phyloP scores from a whole-genome alignment of 2,329 filamentous ascomycete genomes.

The Alternaria sp. region DNA sequence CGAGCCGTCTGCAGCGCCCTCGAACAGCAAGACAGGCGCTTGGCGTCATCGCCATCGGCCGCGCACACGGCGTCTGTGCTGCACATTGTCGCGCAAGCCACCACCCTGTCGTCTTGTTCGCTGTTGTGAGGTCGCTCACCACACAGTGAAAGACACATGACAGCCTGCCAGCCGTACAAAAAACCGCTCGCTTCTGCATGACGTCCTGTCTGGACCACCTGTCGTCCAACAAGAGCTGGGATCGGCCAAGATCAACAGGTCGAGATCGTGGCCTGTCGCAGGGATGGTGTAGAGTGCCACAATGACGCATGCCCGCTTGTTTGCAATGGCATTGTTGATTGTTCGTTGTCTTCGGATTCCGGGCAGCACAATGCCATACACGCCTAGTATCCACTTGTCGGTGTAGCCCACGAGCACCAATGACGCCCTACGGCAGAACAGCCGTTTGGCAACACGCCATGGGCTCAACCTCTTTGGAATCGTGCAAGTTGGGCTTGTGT shows the following conservation, averaged over 20 bases:
- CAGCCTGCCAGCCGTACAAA: constrained; percentile 24
- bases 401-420: constrained; percentile 16
- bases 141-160: constrained; percentile 28
- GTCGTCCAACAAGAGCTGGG: constrained; percentile 19
- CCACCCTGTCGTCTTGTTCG: constrained; percentile 31
- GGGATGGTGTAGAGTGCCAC: constrained; percentile 8
- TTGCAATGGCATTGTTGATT: constrained; percentile 14
- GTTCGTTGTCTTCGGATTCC: constrained; percentile 9
- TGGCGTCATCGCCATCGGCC: constrained; percentile 45
- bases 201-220: constrained; percentile 35
- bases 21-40: constrained; percentile 26
- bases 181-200: constrained; percentile 35
- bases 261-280: constrained; percentile 27
- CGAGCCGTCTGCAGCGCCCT: constrained; percentile 2
- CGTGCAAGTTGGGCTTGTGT: constrained; percentile 5
- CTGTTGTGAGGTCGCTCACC: constrained; percentile 33
- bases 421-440: constrained; percentile 14
- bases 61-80: constrained; percentile 36
- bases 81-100: constrained; percentile 31
- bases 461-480: constrained; percentile 13
- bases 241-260: constrained; percentile 28
- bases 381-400: constrained; percentile 6
- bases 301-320: constrained; percentile 3
- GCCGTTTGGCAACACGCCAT: constrained; percentile 19
- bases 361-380: constrained; percentile 14